Evolutionary conservation across 345 rosid species (phyloP).

Genomic region (Boechera retrofracta): DNA sequence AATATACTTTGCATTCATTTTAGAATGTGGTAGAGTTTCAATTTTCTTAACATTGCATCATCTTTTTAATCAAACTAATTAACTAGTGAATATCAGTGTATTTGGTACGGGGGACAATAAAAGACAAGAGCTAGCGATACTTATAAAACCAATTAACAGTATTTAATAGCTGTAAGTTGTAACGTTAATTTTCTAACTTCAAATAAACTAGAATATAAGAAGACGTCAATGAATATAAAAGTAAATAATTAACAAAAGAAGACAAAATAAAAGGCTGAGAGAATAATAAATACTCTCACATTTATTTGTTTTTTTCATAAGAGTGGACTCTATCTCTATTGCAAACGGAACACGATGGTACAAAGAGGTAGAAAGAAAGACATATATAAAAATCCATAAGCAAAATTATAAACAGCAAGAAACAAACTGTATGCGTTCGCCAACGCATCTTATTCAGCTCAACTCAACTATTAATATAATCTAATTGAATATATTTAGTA

Average conservation of each 20-base stretch:
- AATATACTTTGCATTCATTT: background rate
- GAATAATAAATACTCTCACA: constrained; percentile 20
- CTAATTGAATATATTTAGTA: background rate
- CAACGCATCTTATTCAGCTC: constrained; percentile 19
- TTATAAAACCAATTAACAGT: background rate
- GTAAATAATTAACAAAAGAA: constrained; percentile 5
- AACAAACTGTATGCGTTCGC: constrained; percentile 23
- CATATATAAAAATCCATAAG: constrained; percentile 33
- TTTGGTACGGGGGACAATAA: constrained; percentile 11
- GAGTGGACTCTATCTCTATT: constrained; percentile 16
- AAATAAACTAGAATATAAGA: constrained; percentile 1
- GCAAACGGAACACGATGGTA: constrained; percentile 28
- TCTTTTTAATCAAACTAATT: constrained; percentile 12
- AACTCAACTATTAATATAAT: constrained; percentile 12
- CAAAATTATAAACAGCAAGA: constrained; percentile 19
- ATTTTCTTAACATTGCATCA: constrained; percentile 12
- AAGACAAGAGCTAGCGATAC: constrained; percentile 8
- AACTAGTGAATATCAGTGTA: background rate
- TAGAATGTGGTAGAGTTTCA: constrained; percentile 17
- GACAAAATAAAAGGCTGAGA: constrained; percentile 7
- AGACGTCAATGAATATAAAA: constrained; percentile 4
- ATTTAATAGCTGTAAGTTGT: background rate
- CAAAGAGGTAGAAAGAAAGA: constrained; percentile 29
- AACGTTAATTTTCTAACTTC: constrained; percentile 7
- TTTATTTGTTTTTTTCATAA: constrained; percentile 19